Conservation (phyloP, 2,329 filamentous ascomycete species). For the Alternaria longipes region DNA sequence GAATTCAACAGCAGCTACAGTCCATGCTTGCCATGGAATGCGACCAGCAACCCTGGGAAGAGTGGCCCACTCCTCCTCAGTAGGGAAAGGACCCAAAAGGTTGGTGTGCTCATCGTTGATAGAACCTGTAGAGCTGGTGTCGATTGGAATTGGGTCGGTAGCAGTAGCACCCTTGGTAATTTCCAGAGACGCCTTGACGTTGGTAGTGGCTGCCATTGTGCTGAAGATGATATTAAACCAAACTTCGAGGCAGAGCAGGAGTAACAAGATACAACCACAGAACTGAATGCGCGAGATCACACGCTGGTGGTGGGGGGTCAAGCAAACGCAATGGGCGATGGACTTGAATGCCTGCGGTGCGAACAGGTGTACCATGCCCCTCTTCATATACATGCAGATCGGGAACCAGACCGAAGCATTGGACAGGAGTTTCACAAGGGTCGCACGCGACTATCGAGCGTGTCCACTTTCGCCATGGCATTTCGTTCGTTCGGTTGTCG, state of each 20-base stretch:
- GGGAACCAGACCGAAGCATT: conserved; percentile 17
- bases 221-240: conserved; percentile 4
- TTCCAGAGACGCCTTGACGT: conserved; percentile 43
- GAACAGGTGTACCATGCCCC: conserved; percentile 13
- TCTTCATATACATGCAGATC: conserved; percentile 29
- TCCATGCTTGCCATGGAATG: conserved; percentile 50
- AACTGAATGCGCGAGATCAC: background rate
- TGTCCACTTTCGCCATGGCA: conserved; percentile 13
- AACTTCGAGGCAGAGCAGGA: conserved; percentile 2
- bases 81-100: conserved; percentile 43
- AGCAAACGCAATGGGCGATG: conserved; percentile 13
- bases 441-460: conserved; percentile 20
- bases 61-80: conserved; percentile 48
- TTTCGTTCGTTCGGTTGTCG: conserved; percentile 14
- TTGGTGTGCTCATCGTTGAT: conserved; percentile 29
- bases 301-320: conserved; percentile 4
- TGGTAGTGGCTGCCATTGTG: conserved; percentile 34
- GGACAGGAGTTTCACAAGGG: conserved; percentile 24
- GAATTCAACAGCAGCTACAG: conserved; percentile 49
- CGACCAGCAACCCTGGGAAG: conserved; percentile 47
- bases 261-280: conserved; percentile 2
- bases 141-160: conserved; percentile 38
- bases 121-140: conserved; percentile 32
- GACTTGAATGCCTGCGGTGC: conserved; percentile 16
- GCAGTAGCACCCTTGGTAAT: conserved; percentile 43